These are phyloP conservation scores for Neurospora hispaniola DNA, from an alignment of 495 filamentous ascomycete species.

Conservation along the genomic window DNA sequence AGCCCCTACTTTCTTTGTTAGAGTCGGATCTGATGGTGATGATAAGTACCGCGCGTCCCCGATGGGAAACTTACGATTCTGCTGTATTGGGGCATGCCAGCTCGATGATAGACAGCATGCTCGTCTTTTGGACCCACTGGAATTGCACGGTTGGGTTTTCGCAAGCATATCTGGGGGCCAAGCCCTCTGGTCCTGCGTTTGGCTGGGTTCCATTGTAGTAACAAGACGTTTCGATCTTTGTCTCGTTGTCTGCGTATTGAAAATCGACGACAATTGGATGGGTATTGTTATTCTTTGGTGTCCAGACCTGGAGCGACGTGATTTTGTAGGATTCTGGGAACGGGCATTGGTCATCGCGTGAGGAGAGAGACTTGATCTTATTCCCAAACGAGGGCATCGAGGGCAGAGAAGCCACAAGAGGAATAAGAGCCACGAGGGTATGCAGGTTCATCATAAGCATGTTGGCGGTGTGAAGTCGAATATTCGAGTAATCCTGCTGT, in stretches of 20 bases:
- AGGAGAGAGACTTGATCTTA: not conserved
- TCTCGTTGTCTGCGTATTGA: slow-evolving; percentile 13
- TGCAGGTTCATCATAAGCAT: slow-evolving; percentile 1
- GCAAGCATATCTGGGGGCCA: slow-evolving; percentile 18
- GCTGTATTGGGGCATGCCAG: slow-evolving; percentile 13
- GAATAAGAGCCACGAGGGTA: slow-evolving; percentile 5
- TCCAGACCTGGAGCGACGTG: slow-evolving; percentile 13
- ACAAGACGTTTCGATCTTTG: slow-evolving; percentile 18
- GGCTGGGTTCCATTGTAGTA: slow-evolving; percentile 17
- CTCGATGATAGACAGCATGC: slow-evolving; percentile 20
- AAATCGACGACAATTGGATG: slow-evolving; percentile 10
- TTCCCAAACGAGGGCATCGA: slow-evolving; percentile 3
- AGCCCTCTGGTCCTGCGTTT: slow-evolving; percentile 13
- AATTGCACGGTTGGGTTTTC: slow-evolving; percentile 31
- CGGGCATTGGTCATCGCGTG: slow-evolving; percentile 10
- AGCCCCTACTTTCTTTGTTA: not conserved
- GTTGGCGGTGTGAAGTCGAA: not conserved
- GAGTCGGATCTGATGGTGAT: not conserved
- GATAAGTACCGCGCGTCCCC: not conserved
- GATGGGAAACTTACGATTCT: slow-evolving; percentile 6
- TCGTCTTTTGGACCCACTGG: slow-evolving; percentile 34
- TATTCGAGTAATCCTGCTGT: not conserved
- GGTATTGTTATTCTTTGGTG: slow-evolving; percentile 9
- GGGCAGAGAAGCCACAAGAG: slow-evolving; percentile 5
- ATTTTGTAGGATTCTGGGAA: slow-evolving; percentile 15